Evolutionary conservation across 164 flowering plant species (phyloP).

Genomic region (Umbellularia californica): DNA sequence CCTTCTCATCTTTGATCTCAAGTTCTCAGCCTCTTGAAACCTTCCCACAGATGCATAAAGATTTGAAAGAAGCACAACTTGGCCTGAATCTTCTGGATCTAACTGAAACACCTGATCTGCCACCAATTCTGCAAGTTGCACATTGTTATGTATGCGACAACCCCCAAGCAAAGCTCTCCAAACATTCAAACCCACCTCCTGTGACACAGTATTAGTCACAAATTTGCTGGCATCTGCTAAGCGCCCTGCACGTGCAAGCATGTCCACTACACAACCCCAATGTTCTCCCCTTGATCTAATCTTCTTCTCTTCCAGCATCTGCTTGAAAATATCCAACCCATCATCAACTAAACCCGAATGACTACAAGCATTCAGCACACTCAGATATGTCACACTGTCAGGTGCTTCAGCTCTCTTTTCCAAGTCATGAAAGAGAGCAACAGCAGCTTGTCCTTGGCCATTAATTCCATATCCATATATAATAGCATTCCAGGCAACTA

Average conservation of each 20-base stretch:
- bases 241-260: conserved; percentile 40
- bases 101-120: conserved; percentile 23
- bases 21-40: conserved; percentile 36
- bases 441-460: conserved; percentile 34
- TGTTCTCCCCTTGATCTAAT: conserved; percentile 28
- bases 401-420: conserved; percentile 16
- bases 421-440: conserved; percentile 36
- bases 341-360: conserved; percentile 39
- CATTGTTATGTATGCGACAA: conserved; percentile 26
- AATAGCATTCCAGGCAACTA: conserved; percentile 38
- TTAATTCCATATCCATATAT: conserved; percentile 37
- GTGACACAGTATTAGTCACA: conserved; percentile 6
- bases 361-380: conserved; percentile 38
- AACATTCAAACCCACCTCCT: conserved; percentile 14
- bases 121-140: conserved; percentile 34
- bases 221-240: conserved; percentile 28
- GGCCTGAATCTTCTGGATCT: conserved; percentile 27
- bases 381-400: conserved; percentile 28
- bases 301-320: conserved; percentile 27
- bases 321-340: conserved; percentile 30
- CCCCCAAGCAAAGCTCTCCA: conserved; percentile 43
- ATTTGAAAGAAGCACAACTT: conserved; percentile 39
- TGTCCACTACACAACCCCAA: conserved; percentile 34
- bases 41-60: conserved; percentile 41
- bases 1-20: conserved; percentile 24